A percentile compares a stretch with the other conserved stretches of the same genome.
Conservation (phyloP, 1,284 basidiomycete species). For the Xanthoconium separans region DNA sequence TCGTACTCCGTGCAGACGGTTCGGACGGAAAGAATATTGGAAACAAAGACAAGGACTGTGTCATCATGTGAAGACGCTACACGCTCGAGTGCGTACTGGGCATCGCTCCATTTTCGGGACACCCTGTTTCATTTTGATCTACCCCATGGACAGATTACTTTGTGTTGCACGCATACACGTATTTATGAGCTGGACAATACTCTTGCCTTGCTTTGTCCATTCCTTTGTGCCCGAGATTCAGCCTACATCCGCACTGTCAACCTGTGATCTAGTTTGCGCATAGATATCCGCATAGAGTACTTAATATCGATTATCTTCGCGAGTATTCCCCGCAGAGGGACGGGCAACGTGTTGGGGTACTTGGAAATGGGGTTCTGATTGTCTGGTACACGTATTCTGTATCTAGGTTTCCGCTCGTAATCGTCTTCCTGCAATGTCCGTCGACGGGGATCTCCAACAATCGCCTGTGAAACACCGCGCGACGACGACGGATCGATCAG, state of each 20-base stretch:
- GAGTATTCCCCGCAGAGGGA: neutral
- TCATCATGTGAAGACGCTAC: conserved; percentile 66
- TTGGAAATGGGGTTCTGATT: neutral
- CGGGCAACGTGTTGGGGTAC: neutral
- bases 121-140: conserved; percentile 9
- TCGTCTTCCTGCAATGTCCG: neutral
- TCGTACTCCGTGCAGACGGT: conserved; percentile 51
- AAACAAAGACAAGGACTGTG: conserved; percentile 65
- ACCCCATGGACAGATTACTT: conserved; percentile 16
- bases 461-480: neutral
- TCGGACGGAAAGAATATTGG: conserved; percentile 40
- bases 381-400: conserved; percentile 1
- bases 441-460: neutral
- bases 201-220: conserved; percentile 13
- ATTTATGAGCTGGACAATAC: conserved; percentile 2
- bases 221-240: neutral
- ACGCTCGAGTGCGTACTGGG: conserved; percentile 3
- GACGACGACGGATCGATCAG: conserved; percentile 1
- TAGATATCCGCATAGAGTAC: conserved; percentile 27
- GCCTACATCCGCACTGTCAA: conserved; percentile 1
- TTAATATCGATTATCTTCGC: conserved; percentile 3
- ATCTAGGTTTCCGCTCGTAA: neutral
- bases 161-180: conserved; percentile 3
- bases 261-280: conserved; percentile 18
- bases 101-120: conserved; percentile 12